Base-by-base conservation (phyloP, 805 yeast genomes). In the Pichia heedii region DNA sequence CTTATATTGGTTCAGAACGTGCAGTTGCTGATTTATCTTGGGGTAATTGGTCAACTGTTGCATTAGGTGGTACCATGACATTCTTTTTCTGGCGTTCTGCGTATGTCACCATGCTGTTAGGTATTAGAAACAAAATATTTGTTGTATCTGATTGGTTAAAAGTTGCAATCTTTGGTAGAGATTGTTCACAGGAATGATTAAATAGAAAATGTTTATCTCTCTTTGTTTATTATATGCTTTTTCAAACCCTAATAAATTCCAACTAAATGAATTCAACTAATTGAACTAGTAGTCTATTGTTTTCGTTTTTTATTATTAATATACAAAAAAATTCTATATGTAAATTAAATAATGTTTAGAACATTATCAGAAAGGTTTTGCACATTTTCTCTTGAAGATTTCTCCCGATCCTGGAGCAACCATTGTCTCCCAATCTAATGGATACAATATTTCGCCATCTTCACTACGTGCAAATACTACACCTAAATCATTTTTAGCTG, bases 351-450 rank as follows among this genome's bases (percentile, higher is more conserved):
- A 11, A 24, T 8, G 27, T 24, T 8, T 8, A 24, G 11, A 8
- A 24, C 6, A 9, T 9, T 15, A 11, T n/a, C n/a, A 70, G 53
- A 78, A 84, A 12, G 96, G 95, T 59, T 86, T 88, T 3, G 98
- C 98, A 65, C 95, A 86, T 62, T 93, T 93, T 46, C 98, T 73
- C 52, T 69, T 68, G 54, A 88, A 97, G 12, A 77, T 62, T 10
- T 71, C 74, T 1, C 96, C 96, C 2, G 89, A 77, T 22, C 63
- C 67, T 2, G 87, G 80, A 49, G 84, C 78, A 27, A 82, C 72
- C 97, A 94, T 93, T 12, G 87, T 84, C 63, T 87, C 89, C 97
- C 97, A 93, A 63, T 93, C 97, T 36, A 87, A 64, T 2, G 98
- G 94, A 53, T 80, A 82, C 86, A 93, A 77, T 43, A 79, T 63